These are phyloP conservation scores for Breviolum minutum DNA, from an alignment of 73 alveolate genomes.

Conservation along the genomic window DNA sequence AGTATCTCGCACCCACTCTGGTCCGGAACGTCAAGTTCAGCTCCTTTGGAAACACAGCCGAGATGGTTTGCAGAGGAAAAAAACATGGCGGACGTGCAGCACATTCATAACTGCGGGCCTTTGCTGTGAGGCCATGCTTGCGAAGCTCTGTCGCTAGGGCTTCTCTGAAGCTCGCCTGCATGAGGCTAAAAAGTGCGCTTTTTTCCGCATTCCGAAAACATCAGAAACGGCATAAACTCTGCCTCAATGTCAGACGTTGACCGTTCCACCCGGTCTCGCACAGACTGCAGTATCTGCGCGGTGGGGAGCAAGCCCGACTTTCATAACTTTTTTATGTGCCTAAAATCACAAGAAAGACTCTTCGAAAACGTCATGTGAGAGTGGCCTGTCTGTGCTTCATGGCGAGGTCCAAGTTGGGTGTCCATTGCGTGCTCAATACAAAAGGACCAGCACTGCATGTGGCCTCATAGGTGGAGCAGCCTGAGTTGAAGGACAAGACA, in stretches of 20 bases:
- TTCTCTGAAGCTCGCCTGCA: conserved; percentile 45
- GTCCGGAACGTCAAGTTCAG: conserved; percentile 65
- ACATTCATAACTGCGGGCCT: not conserved
- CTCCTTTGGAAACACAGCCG: not conserved
- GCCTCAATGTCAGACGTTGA: conserved; percentile 26
- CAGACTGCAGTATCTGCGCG: conserved; percentile 34
- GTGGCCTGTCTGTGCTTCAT: conserved; percentile 27
- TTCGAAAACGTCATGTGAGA: not conserved
- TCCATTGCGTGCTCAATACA: conserved; percentile 59
- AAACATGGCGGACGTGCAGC: not conserved
- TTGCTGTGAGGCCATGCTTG: conserved; percentile 32
- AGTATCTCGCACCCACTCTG: conserved; percentile 75
- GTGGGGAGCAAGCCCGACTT: not conserved
- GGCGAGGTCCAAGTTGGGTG: conserved; percentile 37
- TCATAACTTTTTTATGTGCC: no score
- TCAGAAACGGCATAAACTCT: not conserved
- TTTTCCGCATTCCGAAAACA: not conserved
- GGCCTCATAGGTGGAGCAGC: conserved; percentile 63
- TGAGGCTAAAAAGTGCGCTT: not conserved
- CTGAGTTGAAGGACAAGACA: not conserved
- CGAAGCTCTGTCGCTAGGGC: conserved; percentile 45
- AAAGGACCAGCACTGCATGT: conserved; percentile 63
- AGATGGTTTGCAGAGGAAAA: no score
- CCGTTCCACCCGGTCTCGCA: conserved; percentile 32
- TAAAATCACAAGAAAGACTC: no score